Evolutionary conservation across 1,284 basidiomycete species (phyloP), one percentile per base, ranked within the genome.

Genomic region (Malassezia vespertilionis): DNA sequence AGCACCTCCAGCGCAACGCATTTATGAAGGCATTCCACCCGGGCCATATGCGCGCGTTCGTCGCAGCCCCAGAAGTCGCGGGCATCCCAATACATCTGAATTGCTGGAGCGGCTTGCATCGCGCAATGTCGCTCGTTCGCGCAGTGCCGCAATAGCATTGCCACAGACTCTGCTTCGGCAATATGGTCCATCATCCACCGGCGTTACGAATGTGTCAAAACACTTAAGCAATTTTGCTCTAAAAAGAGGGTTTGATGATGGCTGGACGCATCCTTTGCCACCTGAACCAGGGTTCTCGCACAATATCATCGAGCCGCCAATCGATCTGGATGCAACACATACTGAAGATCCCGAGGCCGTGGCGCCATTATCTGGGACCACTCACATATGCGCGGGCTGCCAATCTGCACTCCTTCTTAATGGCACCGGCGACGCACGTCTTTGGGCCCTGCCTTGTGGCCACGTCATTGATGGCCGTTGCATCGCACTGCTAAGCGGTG

Each of bases 391-490:
- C 34, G 48, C 62, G 5, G 34, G 54, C 15, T 67, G 64, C 30
- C 52, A 50, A 2, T 49, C 54, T 14, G 62, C 62, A 2, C 45
- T 67, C 4, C 48, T 61, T 11, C 56, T 61, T 1, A 55, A 60
- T 10, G 64, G 57, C 1, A 44, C 39, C 1, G 59, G 53, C 26
- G 54, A 60, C n/a, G 27, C 52, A 26, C 51, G 61, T 23, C 48
- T 67, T 2, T 67, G 60, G 60, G 58, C 52, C 4, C 33, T 67
- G 21, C 62, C 62, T 0, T 67, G 64, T 28, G 64, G 64, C 0
- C 64, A 67, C 39, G 59, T 63, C 20, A 54, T 67, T 10, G 64
- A 67, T 28, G 64, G 64, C 2, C 51, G 55, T 4, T 67, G 64
- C 42, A 39, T 65, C 2, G 37, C 58, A 8, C 40, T 46, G n/a